Conservation (phyloP, 148 eudicot species). For the Limonium bicolor region DNA sequence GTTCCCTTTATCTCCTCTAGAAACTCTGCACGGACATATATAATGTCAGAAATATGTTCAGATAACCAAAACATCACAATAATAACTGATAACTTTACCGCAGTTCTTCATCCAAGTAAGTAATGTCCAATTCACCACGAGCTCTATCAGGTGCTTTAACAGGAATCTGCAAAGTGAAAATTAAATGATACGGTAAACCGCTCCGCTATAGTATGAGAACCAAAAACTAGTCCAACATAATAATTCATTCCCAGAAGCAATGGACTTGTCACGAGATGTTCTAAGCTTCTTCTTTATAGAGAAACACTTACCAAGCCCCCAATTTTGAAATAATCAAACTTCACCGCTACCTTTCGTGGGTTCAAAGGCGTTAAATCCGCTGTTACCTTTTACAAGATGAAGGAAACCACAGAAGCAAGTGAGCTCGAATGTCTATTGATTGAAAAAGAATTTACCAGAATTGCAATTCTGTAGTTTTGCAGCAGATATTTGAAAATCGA, state of each 20-base stretch:
- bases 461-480: too few species aligned
- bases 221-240: not conserved
- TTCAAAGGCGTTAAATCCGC: slow-evolving; percentile 79
- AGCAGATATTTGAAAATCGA: too few species aligned
- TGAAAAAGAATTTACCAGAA: too few species aligned
- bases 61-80: not conserved
- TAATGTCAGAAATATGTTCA: not conserved
- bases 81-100: slow-evolving; percentile 27
- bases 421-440: too few species aligned
- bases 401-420: not conserved
- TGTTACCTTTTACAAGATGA: slow-evolving; percentile 40
- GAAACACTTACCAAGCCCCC: slow-evolving; percentile 54
- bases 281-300: not conserved
- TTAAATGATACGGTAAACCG: not conserved
- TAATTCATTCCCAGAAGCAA: not conserved
- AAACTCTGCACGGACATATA: slow-evolving; percentile 45
- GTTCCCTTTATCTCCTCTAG: slow-evolving; percentile 94
- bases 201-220: too few species aligned
- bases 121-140: slow-evolving; percentile 63
- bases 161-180: slow-evolving; percentile 38
- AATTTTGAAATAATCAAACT: slow-evolving; percentile 82
- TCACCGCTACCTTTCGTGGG: slow-evolving; percentile 81
- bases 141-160: slow-evolving; percentile 90
- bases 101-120: slow-evolving; percentile 83
- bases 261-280: too few species aligned